Evolutionary conservation across 1,139 yeast species (phyloP), one percentile per base, ranked within the genome.

Genomic region (Pichia sp.): DNA sequence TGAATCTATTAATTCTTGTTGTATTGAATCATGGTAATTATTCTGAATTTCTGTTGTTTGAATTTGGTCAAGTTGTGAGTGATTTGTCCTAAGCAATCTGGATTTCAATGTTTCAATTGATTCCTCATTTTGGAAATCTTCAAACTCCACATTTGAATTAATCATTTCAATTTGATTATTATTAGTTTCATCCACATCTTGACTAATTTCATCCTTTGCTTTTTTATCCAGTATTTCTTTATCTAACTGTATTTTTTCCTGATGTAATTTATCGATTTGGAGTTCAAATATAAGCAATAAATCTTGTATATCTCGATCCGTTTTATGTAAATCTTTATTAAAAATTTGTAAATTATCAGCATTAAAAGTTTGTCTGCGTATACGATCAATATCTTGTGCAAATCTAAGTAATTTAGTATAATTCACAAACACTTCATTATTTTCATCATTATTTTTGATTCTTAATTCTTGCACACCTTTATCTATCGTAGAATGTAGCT

Each of bases 1-100:
- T 3, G 61, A 51, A n/a, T 56, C 59, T 4, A 62, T 46, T n/a
- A 60, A 44, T 22, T 60, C 64, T 33, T 59, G 52, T 42, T 62
- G 65, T 27, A 61, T 45, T 2, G 56, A 49, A 36, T 62, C 65
- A 43, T 60, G 63, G 30, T 60, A 54, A 23, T 49, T 47, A 34
- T 59, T 61, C 34, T 59, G 57, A 16, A 46, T 41, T 34, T 59
- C 57, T 1, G 42, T 40, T 1, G 53, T 33, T 30, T 49, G 48
- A 5, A 58, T 34, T 10, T 55, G 39, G 42, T 60, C 63, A 10
- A 60, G 47, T 40, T 58, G 55, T 2, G 57, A 47, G 20, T 47
- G 39, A 4, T 30, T 42, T 1, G 58, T 51, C 4, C 55, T 49
- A 10, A 59, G 30, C n/a, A 59, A 47, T 33, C 62, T 51, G 24